A percentile compares a stretch with the other conserved stretches of the same genome.
Evolutionary conservation across 2,329 filamentous ascomycete genomes (phyloP).

Genomic region (Aspergillus pseudoterreus): DNA sequence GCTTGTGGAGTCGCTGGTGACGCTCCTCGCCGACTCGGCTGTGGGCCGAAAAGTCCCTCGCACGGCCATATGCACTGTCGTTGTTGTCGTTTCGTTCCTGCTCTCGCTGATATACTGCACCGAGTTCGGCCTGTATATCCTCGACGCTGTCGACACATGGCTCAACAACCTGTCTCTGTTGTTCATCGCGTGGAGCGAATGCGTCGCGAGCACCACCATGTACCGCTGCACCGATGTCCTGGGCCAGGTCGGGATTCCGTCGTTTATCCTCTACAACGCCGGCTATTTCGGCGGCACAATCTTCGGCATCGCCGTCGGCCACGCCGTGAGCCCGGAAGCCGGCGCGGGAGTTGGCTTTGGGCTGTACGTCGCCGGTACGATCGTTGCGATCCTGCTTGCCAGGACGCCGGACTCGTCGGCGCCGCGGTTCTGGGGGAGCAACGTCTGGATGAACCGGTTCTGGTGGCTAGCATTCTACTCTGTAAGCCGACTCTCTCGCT

Average conservation of each 20-base stretch:
- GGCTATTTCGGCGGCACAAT: background rate
- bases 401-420: background rate
- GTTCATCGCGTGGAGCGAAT: background rate
- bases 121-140: background rate
- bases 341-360: background rate
- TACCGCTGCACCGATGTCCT: background rate
- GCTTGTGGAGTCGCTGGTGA: background rate
- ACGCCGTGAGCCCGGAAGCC: background rate
- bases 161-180: background rate
- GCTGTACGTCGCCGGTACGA: background rate
- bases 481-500: background rate
- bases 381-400: background rate
- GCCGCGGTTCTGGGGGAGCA: background rate
- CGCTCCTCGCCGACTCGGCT: background rate
- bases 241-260: background rate
- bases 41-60: background rate
- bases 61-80: background rate
- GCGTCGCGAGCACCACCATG: background rate
- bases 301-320: background rate
- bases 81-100: background rate
- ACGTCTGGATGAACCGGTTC: background rate
- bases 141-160: background rate
- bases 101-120: background rate
- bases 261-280: background rate
- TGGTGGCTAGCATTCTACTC: background rate